Base-by-base conservation (phyloP, 306 rosid genomes). In the Trichosanthes truncata region DNA sequence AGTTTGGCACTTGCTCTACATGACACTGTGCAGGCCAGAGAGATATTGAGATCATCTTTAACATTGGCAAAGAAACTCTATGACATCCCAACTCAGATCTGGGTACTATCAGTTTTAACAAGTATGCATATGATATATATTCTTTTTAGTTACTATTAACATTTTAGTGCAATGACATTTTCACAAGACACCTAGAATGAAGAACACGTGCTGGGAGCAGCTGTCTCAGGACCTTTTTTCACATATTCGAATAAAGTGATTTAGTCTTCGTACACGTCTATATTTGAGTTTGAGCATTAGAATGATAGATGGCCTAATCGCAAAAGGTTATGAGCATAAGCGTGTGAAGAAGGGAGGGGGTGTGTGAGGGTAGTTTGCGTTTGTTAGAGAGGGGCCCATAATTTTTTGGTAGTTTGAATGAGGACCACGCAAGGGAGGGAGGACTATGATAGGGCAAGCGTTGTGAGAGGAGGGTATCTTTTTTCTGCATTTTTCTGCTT, bases 51-150 rank as follows among this genome's bases (percentile, higher is more conserved):
- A 87, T 95, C 98, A 68, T 89, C 98, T 73, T 82, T 95, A 81
- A 95, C 98, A 78, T 89, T 95, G 90, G 97, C 98, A 38, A 95
- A 95, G 88, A 95, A 95, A 84, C 97, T 95, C 84, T 92, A 78
- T 84, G 98, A 95, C 82, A 82, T 90, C 84, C 98, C 98, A 65
- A 87, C 98, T 74, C 97, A 95, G 89, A 90, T 92, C 60, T 90
- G 97, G 97, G 97, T 95, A 82, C 96, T 95, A 71, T 91, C 98
- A 79, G 93, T 91, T 79, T 84, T 95, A 88, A 91, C 98, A 48
- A 89, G 97, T 95, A 87, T 80, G 62, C 52, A 7, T 26, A 17
- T 48, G 59, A 46, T 40, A 29, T 84, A 57, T 67, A 49, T 68
- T 81, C 77, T 43, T 55, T 41, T 69, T 60, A 17, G 52, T 23